Evolutionary conservation across 2,329 filamentous ascomycete species (phyloP).

Genomic region (Paecilomyces sp.): DNA sequence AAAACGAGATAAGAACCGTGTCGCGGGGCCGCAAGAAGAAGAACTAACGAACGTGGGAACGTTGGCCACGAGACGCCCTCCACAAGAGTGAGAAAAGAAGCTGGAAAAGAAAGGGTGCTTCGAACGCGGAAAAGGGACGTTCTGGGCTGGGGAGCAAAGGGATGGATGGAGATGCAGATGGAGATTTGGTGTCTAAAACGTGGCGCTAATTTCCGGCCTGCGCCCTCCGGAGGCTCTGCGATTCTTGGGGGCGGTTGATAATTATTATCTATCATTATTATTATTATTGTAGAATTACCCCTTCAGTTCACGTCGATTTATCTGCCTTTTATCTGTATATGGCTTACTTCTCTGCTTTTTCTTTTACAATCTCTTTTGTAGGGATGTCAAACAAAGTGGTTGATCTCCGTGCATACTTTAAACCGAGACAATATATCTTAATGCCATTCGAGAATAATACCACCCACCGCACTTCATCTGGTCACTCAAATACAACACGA

Average conservation of each 20-base stretch:
- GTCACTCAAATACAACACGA: too few species aligned
- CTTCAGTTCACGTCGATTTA: too few species aligned
- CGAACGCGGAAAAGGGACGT: neutral
- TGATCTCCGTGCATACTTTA: neutral
- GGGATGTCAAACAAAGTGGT: neutral
- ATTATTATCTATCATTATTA: too few species aligned
- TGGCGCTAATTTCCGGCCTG: neutral
- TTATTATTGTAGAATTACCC: too few species aligned
- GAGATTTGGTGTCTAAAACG: neutral
- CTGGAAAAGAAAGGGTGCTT: neutral
- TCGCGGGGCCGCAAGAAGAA: neutral
- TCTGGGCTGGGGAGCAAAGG: neutral
- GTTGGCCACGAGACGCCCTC: neutral
- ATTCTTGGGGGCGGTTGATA: neutral
- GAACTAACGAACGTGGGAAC: neutral
- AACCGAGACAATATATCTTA: neutral
- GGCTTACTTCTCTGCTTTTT: neutral
- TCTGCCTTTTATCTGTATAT: neutral
- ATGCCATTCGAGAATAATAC: neutral
- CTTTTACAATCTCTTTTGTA: neutral
- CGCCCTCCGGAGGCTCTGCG: neutral
- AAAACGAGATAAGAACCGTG: neutral
- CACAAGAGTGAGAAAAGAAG: neutral
- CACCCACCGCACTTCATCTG: too few species aligned
- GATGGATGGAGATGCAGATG: neutral